A percentile compares a stretch with the other conserved stretches of the same genome.
phyloP scores from a whole-genome alignment of 2,329 filamentous ascomycete species.

The Ceratocystis colombiana region DNA sequence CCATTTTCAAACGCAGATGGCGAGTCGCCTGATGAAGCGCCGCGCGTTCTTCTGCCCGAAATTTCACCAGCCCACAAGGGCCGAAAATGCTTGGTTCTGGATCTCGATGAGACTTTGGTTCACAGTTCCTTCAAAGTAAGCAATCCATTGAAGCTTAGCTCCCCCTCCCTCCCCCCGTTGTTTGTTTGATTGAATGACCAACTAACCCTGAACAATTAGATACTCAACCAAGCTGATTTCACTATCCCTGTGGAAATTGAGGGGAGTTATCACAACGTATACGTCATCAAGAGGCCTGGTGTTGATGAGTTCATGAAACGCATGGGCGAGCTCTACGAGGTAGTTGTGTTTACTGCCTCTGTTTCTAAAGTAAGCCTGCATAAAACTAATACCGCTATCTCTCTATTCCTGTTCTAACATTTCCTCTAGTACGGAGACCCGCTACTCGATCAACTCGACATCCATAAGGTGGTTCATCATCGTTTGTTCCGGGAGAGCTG shows the following conservation, averaged over 20 bases:
- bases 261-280: conserved; percentile 97
- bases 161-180: no score
- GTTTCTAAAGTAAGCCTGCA: conserved; percentile 69
- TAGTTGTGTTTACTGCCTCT: conserved; percentile 96
- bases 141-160: conserved; percentile 5
- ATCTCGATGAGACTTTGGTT: conserved; percentile 91
- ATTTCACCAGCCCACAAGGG: conserved; percentile 69
- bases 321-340: conserved; percentile 93
- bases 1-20: conserved; percentile 19
- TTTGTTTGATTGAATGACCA: conserved; percentile 18
- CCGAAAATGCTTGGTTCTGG: conserved; percentile 87
- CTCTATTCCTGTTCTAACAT: conserved; percentile 30
- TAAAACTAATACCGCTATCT: neutral
- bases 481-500: conserved; percentile 95
- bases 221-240: conserved; percentile 95
- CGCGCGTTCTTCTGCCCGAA: conserved; percentile 68
- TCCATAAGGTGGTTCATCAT: conserved; percentile 93
- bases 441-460: conserved; percentile 88
- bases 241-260: conserved; percentile 98
- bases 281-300: conserved; percentile 97
- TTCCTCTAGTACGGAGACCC: conserved; percentile 77
- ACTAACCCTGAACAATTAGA: conserved; percentile 42
- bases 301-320: conserved; percentile 99
- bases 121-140: conserved; percentile 97
- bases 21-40: conserved; percentile 29